phyloP scores from a whole-genome alignment of 371 early-diverging fungal species.

The Syncephalastrum racemosum region DNA sequence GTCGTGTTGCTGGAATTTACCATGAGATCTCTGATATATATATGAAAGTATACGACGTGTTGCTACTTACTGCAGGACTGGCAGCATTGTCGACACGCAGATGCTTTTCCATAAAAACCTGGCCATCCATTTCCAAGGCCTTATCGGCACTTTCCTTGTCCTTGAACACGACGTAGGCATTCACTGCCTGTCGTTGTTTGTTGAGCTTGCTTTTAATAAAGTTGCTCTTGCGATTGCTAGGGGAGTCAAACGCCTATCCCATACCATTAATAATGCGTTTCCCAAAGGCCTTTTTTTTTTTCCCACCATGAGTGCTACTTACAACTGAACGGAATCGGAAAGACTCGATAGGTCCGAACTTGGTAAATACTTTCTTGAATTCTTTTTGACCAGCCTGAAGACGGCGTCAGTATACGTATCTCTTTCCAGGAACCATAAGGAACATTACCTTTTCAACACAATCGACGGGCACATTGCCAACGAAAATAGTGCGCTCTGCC shows the following conservation, averaged over 20 bases:
- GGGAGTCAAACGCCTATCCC: conserved; percentile 64
- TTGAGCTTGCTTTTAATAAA: conserved; percentile 79
- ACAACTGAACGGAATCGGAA: conserved; percentile 90
- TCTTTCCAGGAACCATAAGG: neutral
- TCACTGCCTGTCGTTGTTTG: conserved; percentile 77
- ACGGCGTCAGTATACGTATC: neutral
- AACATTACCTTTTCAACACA: conserved; percentile 60
- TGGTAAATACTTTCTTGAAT: conserved; percentile 64
- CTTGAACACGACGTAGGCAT: conserved; percentile 87
- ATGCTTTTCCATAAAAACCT: conserved; percentile 83
- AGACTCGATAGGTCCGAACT: conserved; percentile 77
- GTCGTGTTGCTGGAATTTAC: conserved; percentile 49
- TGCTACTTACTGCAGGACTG: conserved; percentile 25
- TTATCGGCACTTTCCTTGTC: conserved; percentile 60
- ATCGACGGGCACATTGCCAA: conserved; percentile 77
- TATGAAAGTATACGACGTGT: too few species aligned
- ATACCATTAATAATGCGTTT: conserved; percentile 21
- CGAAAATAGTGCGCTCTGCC: conserved; percentile 69
- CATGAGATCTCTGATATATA: neutral
- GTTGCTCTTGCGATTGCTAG: conserved; percentile 71
- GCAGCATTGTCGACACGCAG: conserved; percentile 82
- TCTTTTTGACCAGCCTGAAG: conserved; percentile 54
- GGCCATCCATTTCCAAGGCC: conserved; percentile 73
- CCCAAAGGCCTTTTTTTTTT: conserved; percentile 13
- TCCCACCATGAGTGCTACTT: conserved; percentile 9